Conservation (phyloP, 148 eudicot genomes). For the Fagopyrum homotropicum region DNA sequence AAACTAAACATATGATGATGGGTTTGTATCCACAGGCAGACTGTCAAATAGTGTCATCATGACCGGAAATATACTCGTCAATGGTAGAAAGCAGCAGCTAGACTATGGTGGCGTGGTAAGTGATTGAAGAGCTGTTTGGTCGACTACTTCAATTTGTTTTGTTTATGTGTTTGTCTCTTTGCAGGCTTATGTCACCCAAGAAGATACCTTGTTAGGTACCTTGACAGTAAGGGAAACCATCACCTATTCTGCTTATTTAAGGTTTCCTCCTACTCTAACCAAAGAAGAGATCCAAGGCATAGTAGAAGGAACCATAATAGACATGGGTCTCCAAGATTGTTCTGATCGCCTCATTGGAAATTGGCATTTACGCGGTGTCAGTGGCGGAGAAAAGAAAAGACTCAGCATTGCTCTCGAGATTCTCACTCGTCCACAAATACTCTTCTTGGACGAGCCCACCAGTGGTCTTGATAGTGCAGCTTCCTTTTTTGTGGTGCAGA, state of each 20-base stretch:
- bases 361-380: slow-evolving; percentile 81
- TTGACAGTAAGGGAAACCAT: slow-evolving; percentile 65
- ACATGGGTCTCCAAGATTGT: slow-evolving; percentile 82
- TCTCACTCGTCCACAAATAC: slow-evolving; percentile 51
- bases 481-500: slow-evolving; percentile 77
- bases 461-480: slow-evolving; percentile 87
- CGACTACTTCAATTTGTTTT: background rate
- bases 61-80: slow-evolving; percentile 42
- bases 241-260: slow-evolving; percentile 62
- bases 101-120: slow-evolving; percentile 40
- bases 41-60: slow-evolving; percentile 34
- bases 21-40: slow-evolving; percentile 23
- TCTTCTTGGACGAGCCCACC: slow-evolving; percentile 88
- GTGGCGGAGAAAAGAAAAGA: slow-evolving; percentile 81
- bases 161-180: background rate
- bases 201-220: slow-evolving; percentile 56
- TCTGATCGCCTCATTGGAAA: slow-evolving; percentile 60
- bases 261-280: slow-evolving; percentile 50
- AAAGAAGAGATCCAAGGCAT: slow-evolving; percentile 44
- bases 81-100: slow-evolving; percentile 36
- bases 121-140: background rate
- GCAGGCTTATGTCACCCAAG: slow-evolving; percentile 88
- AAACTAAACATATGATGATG: too few species aligned
- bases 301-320: slow-evolving; percentile 55
- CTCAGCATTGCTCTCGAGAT: slow-evolving; percentile 75